These are phyloP conservation scores for Cinnamomum chago DNA, from an alignment of 164 flowering plant species.

Conservation along the genomic window DNA sequence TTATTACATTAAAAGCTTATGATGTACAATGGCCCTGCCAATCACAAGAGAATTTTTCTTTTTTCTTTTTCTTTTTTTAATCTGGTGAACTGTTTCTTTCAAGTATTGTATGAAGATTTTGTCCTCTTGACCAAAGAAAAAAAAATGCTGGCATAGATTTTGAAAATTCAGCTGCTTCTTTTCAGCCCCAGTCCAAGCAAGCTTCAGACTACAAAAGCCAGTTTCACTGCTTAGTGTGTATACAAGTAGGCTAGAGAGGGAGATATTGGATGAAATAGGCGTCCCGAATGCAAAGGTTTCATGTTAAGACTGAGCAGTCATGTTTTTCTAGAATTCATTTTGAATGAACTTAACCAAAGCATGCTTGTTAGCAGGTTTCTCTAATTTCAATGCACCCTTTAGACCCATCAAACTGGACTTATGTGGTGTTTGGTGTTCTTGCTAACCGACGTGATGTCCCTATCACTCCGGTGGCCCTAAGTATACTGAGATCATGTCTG, in stretches of 20 bases:
- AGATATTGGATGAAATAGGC: constrained; percentile 54
- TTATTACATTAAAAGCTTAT: no score
- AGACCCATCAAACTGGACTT: constrained; percentile 42
- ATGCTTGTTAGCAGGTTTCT: constrained; percentile 43
- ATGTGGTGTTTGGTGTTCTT: constrained; percentile 71
- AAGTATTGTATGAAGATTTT: no score
- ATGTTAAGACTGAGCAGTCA: not conserved
- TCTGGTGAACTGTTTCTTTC: no score
- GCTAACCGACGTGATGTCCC: constrained; percentile 47
- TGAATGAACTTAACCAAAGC: not conserved
- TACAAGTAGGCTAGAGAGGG: constrained; percentile 50
- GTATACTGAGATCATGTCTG: constrained; percentile 56
- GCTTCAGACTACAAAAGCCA: constrained; percentile 54
- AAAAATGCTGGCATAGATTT: not conserved
- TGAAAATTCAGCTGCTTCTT: constrained; percentile 2
- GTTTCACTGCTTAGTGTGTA: constrained; percentile 45
- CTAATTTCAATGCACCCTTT: constrained; percentile 55
- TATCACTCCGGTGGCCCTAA: constrained; percentile 44
- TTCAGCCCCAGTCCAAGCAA: constrained; percentile 64
- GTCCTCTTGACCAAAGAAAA: no score
- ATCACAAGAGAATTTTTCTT: no score
- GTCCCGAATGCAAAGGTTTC: constrained; percentile 54
- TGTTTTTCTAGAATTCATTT: constrained; percentile 5
- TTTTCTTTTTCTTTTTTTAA: no score
- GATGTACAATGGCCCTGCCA: no score